A percentile compares a stretch with the other conserved stretches of the same genome.
These are phyloP conservation scores for Suillus sp. DNA, from an alignment of 768 basidiomycete species.

Conservation along the genomic window DNA sequence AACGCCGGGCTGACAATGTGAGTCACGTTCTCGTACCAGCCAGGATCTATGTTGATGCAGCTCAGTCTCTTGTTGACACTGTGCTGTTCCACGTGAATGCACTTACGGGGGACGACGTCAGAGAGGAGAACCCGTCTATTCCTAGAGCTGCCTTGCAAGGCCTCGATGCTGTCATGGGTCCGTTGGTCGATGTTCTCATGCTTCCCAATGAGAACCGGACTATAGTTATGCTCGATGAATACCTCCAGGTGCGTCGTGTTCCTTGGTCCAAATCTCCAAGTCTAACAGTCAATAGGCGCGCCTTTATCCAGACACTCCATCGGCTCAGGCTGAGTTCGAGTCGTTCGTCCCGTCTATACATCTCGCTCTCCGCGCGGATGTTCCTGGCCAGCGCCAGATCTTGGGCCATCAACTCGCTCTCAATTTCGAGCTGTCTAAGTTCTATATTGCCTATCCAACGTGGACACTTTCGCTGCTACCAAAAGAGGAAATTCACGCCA, in stretches of 20 bases:
- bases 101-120: conserved; percentile 69
- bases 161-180: conserved; percentile 59
- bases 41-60: neutral
- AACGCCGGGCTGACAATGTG: conserved; percentile 65
- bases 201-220: conserved; percentile 48
- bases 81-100: conserved; percentile 79
- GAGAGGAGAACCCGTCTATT: conserved; percentile 15
- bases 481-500: conserved; percentile 56
- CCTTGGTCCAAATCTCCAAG: neutral
- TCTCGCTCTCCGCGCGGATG: conserved; percentile 55
- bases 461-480: conserved; percentile 65
- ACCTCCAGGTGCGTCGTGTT: conserved; percentile 59
- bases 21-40: conserved; percentile 24
- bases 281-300: conserved; percentile 45
- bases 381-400: conserved; percentile 45
- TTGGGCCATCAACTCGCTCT: conserved; percentile 57
- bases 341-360: conserved; percentile 48
- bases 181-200: conserved; percentile 59
- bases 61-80: conserved; percentile 64
- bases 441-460: conserved; percentile 56
- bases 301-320: conserved; percentile 64
- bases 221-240: conserved; percentile 72
- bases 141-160: conserved; percentile 53
- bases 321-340: conserved; percentile 45
- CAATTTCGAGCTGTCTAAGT: conserved; percentile 44